Evolutionary conservation across 2,329 filamentous ascomycete species (phyloP), one percentile per base, ranked within the genome.

Genomic region (Paecilomyces sp.): DNA sequence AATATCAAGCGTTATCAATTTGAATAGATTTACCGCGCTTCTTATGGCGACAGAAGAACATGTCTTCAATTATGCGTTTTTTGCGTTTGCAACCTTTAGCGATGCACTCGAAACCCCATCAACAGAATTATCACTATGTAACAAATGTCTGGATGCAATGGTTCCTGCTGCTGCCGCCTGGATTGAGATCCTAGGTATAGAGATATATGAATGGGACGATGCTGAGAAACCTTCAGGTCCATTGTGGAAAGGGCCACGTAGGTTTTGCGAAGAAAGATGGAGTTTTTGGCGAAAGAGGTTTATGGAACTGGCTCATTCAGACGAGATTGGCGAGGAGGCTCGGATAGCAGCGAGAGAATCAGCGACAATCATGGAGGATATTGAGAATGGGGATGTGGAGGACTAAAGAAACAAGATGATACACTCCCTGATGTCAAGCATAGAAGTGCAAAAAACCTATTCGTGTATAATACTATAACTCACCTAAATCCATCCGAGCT

Each of bases 181-280:
- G 62, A 61, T 63, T 53, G 60, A 62, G 53, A 57, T 59, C 22
- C 15, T 63, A 5, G 62, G 60, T 7, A 57, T 58, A 30, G 57
- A 58, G 4, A 63, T 63, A 6, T 63, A 61, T 56, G 47, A 58
- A 4, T 63, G 62, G 62, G 58, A 63, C 22, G 60, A 62, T n/a
- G 36, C 2, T 5, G 8, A 6, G 13, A 28, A 28, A 3, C 2
- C 25, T 28, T 5, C 15, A 8, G 36, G 36, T 18, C 36, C 36
- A 18, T 15, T 47, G 36, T n/a, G 36, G 36, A 47, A 18, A 47
- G 36, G 36, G 15, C 15, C 18, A 8, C 13, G n/a, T n/a, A 18
- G 15, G 15, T 47, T 47, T 18, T 47, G 36, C n/a, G 7, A 47
- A 15, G 36, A 47, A 15, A 47, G 13, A 7, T 47, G 36, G 36